These are phyloP conservation scores for Hysterium pulicare DNA, from an alignment of 2,329 filamentous ascomycete genomes.

Conservation along the genomic window DNA sequence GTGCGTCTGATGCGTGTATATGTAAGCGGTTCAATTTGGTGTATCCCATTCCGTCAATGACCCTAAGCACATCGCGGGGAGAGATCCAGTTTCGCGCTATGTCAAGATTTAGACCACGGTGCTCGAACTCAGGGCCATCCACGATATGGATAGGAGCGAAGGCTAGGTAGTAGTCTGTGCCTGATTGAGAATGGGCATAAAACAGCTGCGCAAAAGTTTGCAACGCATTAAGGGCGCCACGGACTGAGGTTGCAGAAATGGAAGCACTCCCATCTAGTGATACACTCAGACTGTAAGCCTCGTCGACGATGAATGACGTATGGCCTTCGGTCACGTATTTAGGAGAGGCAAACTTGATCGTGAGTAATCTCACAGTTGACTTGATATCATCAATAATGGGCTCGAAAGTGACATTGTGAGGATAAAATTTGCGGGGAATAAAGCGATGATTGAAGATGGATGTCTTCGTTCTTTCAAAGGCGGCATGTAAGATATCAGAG, in stretches of 20 bases:
- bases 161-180: conserved; percentile 55
- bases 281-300: neutral
- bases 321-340: neutral
- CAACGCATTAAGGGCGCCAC: neutral
- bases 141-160: conserved; percentile 64
- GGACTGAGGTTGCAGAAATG: neutral
- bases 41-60: conserved; percentile 69
- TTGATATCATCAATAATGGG: neutral
- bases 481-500: too few relatives aligned
- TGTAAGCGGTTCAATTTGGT: conserved; percentile 78
- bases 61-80: conserved; percentile 62
- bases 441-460: neutral
- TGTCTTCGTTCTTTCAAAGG: neutral
- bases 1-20: conserved; percentile 74
- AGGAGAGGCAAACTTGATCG: neutral
- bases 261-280: neutral
- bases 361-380: neutral
- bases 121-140: conserved; percentile 68
- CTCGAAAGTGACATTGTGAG: neutral
- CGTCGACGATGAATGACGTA: neutral
- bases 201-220: conserved; percentile 58
- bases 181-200: conserved; percentile 60
- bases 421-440: neutral
- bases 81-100: conserved; percentile 67
- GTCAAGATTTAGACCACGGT: conserved; percentile 74